These are phyloP conservation scores for Penicilliopsis zonata DNA, from an alignment of 495 filamentous ascomycete genomes.

Conservation along the genomic window DNA sequence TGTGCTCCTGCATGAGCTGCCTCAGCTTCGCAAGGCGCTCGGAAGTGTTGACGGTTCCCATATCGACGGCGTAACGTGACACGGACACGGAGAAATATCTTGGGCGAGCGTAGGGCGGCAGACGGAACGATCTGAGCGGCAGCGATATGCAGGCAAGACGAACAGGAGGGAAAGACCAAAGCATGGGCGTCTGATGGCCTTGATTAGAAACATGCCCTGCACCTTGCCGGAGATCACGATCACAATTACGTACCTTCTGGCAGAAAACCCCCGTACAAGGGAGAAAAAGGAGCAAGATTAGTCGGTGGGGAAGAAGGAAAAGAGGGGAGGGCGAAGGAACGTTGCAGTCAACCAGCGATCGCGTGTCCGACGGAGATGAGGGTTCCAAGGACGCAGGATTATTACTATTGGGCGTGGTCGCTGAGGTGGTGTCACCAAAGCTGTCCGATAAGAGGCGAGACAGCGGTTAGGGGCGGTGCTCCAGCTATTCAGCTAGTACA, in stretches of 20 bases:
- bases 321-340: background rate
- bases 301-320: background rate
- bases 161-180: conserved; percentile 23
- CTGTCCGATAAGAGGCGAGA: no score
- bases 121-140: conserved; percentile 21
- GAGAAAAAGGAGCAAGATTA: conserved; percentile 2
- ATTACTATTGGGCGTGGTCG: no score
- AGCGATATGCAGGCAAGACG: conserved; percentile 22
- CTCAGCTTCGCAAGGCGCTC: conserved; percentile 65
- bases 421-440: no score
- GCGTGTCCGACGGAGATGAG: background rate
- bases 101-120: conserved; percentile 12
- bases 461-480: no score
- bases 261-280: background rate
- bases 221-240: no score
- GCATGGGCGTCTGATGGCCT: no score
- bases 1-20: conserved; percentile 75
- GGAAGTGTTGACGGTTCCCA: conserved; percentile 77
- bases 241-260: no score
- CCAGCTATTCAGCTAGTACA: background rate
- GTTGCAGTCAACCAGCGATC: background rate
- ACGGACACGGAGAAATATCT: conserved; percentile 27
- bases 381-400: no score
- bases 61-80: conserved; percentile 40
- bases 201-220: no score